These are phyloP conservation scores for Talaromyces funiculosus DNA, from an alignment of 2,329 filamentous ascomycete genomes.

Conservation along the genomic window DNA sequence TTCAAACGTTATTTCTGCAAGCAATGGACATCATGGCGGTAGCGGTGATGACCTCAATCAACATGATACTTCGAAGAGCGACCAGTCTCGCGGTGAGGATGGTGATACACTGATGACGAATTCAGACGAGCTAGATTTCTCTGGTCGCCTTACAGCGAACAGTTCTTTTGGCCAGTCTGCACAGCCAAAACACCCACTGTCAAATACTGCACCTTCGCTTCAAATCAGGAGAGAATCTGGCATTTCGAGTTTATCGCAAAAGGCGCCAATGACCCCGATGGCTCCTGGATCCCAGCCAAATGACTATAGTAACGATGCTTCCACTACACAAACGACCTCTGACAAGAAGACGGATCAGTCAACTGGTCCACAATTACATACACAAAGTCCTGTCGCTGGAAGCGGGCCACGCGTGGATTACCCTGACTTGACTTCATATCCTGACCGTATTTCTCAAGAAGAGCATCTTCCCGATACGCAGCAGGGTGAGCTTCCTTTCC, in stretches of 20 bases:
- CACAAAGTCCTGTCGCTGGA: conserved; percentile 50
- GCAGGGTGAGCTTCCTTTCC: conserved; percentile 34
- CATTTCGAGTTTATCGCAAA: conserved; percentile 45
- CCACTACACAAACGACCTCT: conserved; percentile 76
- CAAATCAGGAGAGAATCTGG: conserved; percentile 42
- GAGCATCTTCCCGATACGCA: conserved; percentile 62
- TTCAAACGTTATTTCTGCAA: conserved; percentile 42
- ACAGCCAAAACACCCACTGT: conserved; percentile 43
- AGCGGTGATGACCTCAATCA: conserved; percentile 37
- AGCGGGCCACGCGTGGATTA: conserved; percentile 43
- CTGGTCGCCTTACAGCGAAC: conserved; percentile 39
- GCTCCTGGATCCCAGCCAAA: conserved; percentile 52
- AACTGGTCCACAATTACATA: conserved; percentile 61
- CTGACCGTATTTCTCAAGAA: conserved; percentile 49
- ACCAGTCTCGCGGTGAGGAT: conserved; percentile 44
- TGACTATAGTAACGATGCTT: conserved; percentile 77
- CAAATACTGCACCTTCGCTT: conserved; percentile 43
- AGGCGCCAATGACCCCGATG: conserved; percentile 53
- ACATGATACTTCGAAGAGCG: conserved; percentile 46
- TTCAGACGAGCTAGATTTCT: conserved; percentile 41
- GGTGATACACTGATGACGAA: conserved; percentile 59
- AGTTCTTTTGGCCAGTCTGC: conserved; percentile 49
- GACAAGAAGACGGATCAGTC: conserved; percentile 75
- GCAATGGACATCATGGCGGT: conserved; percentile 51
- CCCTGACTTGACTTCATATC: conserved; percentile 49